Evolutionary conservation across 495 filamentous ascomycete species (phyloP).

Genomic region (Penicillium daleae): DNA sequence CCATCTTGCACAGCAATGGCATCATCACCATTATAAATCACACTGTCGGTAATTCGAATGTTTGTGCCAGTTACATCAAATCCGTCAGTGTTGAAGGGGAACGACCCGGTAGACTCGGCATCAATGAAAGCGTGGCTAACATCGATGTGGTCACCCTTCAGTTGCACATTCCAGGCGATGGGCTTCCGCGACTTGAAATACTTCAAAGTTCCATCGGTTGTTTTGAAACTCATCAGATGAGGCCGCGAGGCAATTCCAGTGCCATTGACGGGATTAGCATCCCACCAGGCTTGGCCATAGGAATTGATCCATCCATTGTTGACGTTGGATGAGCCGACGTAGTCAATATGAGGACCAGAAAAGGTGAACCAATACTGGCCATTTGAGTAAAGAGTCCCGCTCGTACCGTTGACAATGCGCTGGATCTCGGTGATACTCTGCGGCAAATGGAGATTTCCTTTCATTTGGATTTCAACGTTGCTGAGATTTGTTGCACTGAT

Average conservation of each 20-base stretch:
- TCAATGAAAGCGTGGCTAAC: constrained; percentile 46
- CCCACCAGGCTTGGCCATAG: constrained; percentile 52
- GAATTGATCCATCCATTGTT: constrained; percentile 49
- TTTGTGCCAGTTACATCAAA: constrained; percentile 45
- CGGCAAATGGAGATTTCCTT: constrained; percentile 47
- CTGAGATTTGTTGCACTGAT: constrained; percentile 41
- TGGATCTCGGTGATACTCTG: constrained; percentile 40
- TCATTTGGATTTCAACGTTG: constrained; percentile 45
- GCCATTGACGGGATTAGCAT: constrained; percentile 41
- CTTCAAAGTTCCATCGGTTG: constrained; percentile 37
- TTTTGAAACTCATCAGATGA: constrained; percentile 45
- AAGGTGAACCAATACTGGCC: constrained; percentile 41
- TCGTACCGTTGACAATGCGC: constrained; percentile 33
- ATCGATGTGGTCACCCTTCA: constrained; percentile 40
- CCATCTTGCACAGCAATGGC: constrained; percentile 43
- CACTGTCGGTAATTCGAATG: constrained; percentile 39
- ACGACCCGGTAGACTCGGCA: constrained; percentile 41
- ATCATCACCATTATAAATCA: constrained; percentile 51
- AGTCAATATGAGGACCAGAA: constrained; percentile 38
- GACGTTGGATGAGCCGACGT: constrained; percentile 33
- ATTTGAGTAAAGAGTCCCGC: constrained; percentile 16
- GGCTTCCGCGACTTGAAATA: constrained; percentile 48
- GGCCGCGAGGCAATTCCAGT: constrained; percentile 41
- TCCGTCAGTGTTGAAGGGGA: constrained; percentile 52
- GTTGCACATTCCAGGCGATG: constrained; percentile 48